phyloP scores from a whole-genome alignment of 1,284 basidiomycete genomes.

The Microbotryomycetes sp. region DNA sequence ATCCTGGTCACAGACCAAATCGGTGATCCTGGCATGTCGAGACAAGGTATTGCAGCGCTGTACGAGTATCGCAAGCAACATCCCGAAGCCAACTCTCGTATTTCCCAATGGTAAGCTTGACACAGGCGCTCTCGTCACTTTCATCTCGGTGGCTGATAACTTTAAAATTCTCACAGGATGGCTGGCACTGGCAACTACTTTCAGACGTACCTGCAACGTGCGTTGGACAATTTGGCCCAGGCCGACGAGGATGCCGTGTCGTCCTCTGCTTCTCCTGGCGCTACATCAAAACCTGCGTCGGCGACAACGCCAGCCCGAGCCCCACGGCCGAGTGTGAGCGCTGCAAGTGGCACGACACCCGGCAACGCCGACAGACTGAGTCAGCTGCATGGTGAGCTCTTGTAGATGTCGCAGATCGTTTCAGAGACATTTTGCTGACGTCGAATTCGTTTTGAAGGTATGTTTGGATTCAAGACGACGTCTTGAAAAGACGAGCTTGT shows the following conservation, averaged over 20 bases:
- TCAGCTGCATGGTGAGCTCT: slow-evolving; percentile 3
- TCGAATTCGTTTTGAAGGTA: too few relatives aligned
- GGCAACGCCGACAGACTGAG: not conserved
- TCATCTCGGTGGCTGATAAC: too few relatives aligned
- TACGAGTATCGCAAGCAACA: slow-evolving; percentile 90
- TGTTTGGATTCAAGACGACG: too few relatives aligned
- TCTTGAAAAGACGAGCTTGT: too few relatives aligned
- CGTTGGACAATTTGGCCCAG: slow-evolving; percentile 40
- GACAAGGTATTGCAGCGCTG: slow-evolving; percentile 77
- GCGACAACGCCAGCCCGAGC: not conserved
- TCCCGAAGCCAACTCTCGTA: slow-evolving; percentile 76
- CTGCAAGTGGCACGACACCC: not conserved
- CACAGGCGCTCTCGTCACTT: not conserved
- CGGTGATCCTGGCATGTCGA: not conserved
- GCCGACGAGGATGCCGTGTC: slow-evolving; percentile 19
- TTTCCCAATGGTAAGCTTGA: slow-evolving; percentile 45
- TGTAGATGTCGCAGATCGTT: too few relatives aligned
- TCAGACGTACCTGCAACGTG: slow-evolving; percentile 45
- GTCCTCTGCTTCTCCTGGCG: not conserved
- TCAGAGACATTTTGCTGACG: too few relatives aligned
- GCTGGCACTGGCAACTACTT: slow-evolving; percentile 46
- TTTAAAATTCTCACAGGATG: slow-evolving; percentile 35
- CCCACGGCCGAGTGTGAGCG: not conserved
- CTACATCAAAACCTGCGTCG: not conserved
- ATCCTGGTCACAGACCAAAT: not conserved